Conservation (phyloP, 345 rosid genomes). For the Mercurialis annua region DNA sequence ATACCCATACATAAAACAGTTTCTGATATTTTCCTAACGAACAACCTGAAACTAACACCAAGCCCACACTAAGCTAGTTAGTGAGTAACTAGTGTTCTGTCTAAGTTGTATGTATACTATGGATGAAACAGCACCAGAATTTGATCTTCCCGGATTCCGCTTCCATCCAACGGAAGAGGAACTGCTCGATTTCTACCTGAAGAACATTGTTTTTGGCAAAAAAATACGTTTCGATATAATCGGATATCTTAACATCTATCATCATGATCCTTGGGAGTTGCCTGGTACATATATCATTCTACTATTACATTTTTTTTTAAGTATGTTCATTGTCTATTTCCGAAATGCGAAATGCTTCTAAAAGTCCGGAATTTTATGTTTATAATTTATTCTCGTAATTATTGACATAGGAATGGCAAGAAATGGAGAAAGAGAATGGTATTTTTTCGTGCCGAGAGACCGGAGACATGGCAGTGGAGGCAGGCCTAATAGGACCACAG, state of each 20-base stretch:
- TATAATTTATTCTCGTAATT: neutral
- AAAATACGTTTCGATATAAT: constrained; percentile 47
- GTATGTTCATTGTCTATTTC: neutral
- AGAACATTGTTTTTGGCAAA: constrained; percentile 57
- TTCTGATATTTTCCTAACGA: no score
- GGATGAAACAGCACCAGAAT: constrained; percentile 34
- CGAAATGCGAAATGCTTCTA: no score
- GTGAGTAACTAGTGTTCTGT: neutral
- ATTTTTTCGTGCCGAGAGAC: constrained; percentile 88
- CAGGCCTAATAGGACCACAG: constrained; percentile 83
- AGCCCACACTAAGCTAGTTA: neutral
- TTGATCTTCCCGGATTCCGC: constrained; percentile 79
- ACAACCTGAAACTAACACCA: no score
- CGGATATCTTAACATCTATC: constrained; percentile 67
- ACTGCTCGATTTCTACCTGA: constrained; percentile 80
- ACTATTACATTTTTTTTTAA: neutral
- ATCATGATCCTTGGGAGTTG: constrained; percentile 71
- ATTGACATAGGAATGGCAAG: constrained; percentile 52
- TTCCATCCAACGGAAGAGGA: constrained; percentile 97
- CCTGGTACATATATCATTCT: constrained; percentile 66
- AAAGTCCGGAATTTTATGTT: neutral
- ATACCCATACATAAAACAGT: constrained; percentile 8
- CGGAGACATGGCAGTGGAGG: constrained; percentile 83
- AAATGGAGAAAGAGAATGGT: constrained; percentile 94
- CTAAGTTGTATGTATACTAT: neutral